These are phyloP conservation scores for Scutellaria baicalensis DNA, from an alignment of 257 asterid genomes.

Conservation along the genomic window DNA sequence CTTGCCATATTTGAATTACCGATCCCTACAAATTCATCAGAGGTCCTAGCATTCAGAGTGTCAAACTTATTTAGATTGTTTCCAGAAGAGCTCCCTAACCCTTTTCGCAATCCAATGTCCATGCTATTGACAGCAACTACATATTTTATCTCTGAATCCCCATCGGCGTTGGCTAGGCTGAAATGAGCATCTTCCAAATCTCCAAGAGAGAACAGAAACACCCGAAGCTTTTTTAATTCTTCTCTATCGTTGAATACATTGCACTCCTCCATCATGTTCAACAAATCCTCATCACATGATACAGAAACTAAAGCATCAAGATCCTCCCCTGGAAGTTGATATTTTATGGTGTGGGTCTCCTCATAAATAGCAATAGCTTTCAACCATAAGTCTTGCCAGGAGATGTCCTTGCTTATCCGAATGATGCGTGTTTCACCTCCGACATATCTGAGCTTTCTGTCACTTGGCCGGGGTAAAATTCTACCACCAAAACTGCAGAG, in stretches of 20 bases:
- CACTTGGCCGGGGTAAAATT: conserved; percentile 87
- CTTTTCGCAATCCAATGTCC: conserved; percentile 44
- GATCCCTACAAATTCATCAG: conserved; percentile 33
- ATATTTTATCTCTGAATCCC: conserved; percentile 68
- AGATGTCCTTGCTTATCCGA: conserved; percentile 59
- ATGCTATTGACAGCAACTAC: conserved; percentile 78
- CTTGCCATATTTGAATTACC: conserved; percentile 32
- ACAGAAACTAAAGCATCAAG: conserved; percentile 90
- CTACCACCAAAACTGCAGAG: conserved; percentile 94
- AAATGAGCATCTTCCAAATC: conserved; percentile 70
- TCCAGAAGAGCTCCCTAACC: conserved; percentile 41
- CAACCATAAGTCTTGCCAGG: conserved; percentile 65
- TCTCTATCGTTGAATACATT: conserved; percentile 45
- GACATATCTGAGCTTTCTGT: conserved; percentile 86
- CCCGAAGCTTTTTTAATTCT: conserved; percentile 57
- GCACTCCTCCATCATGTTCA: conserved; percentile 95
- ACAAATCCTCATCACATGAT: conserved; percentile 76
- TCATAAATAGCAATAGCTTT: conserved; percentile 49
- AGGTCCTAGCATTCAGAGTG: conserved; percentile 27
- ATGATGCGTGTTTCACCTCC: conserved; percentile 95
- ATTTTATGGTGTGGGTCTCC: conserved; percentile 53
- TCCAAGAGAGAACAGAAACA: conserved; percentile 63
- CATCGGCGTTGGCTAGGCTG: conserved; percentile 43
- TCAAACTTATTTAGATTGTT: conserved; percentile 56
- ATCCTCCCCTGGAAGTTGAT: conserved; percentile 97